phyloP scores from a whole-genome alignment of 176 grass and related monocot genomes.

The Calamus simplicifolius region DNA sequence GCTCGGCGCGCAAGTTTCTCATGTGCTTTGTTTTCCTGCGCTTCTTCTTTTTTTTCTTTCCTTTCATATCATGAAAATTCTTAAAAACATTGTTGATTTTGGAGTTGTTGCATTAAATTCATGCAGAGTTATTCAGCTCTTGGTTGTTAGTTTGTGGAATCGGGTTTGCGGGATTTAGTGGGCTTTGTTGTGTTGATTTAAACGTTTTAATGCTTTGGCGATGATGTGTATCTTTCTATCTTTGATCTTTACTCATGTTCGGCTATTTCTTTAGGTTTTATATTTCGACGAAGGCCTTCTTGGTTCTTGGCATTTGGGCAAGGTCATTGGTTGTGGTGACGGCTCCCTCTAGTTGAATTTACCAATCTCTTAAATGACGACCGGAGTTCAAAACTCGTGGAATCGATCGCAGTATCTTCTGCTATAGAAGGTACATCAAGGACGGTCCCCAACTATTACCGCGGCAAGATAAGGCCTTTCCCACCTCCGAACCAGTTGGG shows the following conservation, averaged over 20 bases:
- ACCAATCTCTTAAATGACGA: constrained; percentile 12
- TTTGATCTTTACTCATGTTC: neutral
- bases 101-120: too few relatives aligned
- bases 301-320: constrained; percentile 29
- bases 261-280: constrained; percentile 25
- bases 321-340: constrained; percentile 9
- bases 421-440: constrained; percentile 19
- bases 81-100: too few relatives aligned
- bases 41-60: too few relatives aligned
- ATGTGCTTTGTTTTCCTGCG: too few relatives aligned
- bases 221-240: too few relatives aligned
- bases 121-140: too few relatives aligned
- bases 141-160: too few relatives aligned
- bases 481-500: constrained; percentile 21
- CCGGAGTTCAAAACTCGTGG: constrained; percentile 6
- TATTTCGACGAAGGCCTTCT: constrained; percentile 11
- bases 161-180: too few relatives aligned
- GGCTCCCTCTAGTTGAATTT: constrained; percentile 13
- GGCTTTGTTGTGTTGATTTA: too few relatives aligned
- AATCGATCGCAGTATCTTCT: constrained; percentile 16
- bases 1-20: too few relatives aligned
- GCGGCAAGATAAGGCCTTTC: constrained; percentile 29
- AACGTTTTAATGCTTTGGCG: too few relatives aligned
- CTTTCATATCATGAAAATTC: too few relatives aligned
- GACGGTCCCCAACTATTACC: neutral